phyloP scores from a whole-genome alignment of 768 basidiomycete genomes.

The Lactifluus echinatus region DNA sequence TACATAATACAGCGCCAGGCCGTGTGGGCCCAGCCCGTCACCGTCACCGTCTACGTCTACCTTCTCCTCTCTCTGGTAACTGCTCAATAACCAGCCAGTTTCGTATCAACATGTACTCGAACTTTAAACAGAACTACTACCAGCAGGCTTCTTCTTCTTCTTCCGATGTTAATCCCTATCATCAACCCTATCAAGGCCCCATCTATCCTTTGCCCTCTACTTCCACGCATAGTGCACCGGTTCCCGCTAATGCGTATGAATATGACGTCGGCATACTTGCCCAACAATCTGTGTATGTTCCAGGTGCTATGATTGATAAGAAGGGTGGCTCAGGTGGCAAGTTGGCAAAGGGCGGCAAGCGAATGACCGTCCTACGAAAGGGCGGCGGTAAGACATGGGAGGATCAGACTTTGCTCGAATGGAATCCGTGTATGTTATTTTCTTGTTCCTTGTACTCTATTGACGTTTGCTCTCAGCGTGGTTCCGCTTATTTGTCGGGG shows the following conservation, averaged over 20 bases:
- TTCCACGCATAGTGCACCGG: constrained; percentile 63
- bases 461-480: constrained; percentile 49
- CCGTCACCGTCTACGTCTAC: too few relatives aligned
- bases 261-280: constrained; percentile 88
- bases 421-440: constrained; percentile 79
- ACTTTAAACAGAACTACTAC: constrained; percentile 40
- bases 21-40: too few relatives aligned
- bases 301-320: constrained; percentile 85
- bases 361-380: constrained; percentile 89
- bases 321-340: constrained; percentile 80
- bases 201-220: constrained; percentile 56
- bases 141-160: constrained; percentile 12
- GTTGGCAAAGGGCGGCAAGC: constrained; percentile 82
- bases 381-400: constrained; percentile 98
- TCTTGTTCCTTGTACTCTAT: not conserved
- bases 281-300: constrained; percentile 88
- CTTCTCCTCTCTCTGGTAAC: too few relatives aligned
- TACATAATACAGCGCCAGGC: constrained; percentile 4
- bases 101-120: constrained; percentile 35
- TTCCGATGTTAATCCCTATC: constrained; percentile 70
- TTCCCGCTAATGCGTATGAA: constrained; percentile 86
- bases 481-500: constrained; percentile 97
- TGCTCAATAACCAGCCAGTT: constrained; percentile 7
- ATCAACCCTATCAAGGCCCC: constrained; percentile 71
- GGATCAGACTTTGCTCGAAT: constrained; percentile 92